phyloP scores from a whole-genome alignment of 805 yeast species.

The Yarrowia porcina region DNA sequence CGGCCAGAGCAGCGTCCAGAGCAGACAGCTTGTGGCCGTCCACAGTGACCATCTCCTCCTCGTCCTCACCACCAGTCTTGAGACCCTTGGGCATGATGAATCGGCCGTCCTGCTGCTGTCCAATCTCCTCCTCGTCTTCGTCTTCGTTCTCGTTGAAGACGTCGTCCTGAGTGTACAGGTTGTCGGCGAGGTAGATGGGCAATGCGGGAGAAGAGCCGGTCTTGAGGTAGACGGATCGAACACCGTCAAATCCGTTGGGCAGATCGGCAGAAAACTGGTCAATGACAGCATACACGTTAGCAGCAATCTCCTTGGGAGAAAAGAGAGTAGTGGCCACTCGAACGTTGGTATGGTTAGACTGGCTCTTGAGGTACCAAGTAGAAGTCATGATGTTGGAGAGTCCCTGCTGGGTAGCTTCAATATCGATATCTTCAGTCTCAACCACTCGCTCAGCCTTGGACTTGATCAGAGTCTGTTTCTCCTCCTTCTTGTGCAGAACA shows the following conservation, averaged over 20 bases:
- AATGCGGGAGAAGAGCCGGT: constrained; percentile 72
- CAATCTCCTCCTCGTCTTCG: constrained; percentile 32
- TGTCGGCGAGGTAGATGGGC: constrained; percentile 73
- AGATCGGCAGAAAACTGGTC: constrained; percentile 42
- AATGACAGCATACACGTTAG: constrained; percentile 58
- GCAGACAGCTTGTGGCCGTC: constrained; percentile 47
- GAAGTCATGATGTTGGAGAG: constrained; percentile 56
- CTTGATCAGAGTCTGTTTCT: constrained; percentile 11
- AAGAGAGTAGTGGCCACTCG: constrained; percentile 48
- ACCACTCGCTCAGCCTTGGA: constrained; percentile 28
- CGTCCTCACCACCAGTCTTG: constrained; percentile 32
- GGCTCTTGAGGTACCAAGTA: constrained; percentile 63
- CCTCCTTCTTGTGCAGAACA: constrained; percentile 37
- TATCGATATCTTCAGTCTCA: constrained; percentile 44
- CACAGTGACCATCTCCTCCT: constrained; percentile 31
- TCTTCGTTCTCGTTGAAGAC: constrained; percentile 39
- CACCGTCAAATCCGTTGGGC: constrained; percentile 35
- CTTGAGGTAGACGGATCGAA: constrained; percentile 56
- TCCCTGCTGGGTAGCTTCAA: constrained; percentile 54
- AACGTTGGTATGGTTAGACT: constrained; percentile 64
- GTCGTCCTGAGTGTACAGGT: constrained; percentile 49
- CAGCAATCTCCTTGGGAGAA: constrained; percentile 50
- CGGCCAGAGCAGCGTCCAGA: constrained; percentile 76
- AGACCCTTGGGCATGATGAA: constrained; percentile 25
- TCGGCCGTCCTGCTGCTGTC: constrained; percentile 21